Base-by-base conservation (phyloP, 495 filamentous ascomycete genomes). In the Penicillium subrubescens region DNA sequence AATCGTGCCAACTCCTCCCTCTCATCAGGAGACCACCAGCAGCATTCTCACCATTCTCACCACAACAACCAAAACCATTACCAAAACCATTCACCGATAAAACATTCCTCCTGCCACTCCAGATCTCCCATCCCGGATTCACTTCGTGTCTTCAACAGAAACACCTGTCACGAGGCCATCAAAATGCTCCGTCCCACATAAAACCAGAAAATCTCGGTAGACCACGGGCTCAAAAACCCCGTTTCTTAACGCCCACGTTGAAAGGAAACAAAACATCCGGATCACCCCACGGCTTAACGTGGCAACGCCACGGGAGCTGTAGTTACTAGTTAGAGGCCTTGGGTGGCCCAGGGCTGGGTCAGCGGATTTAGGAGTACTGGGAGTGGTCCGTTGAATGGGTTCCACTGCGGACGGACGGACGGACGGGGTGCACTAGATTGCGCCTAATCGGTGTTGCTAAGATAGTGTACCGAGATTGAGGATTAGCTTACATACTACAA, bases 241-340 rank as follows among this genome's bases (percentile, higher is more conserved):
- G 2, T 8, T 17, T 57, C 23, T 0, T 34, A 15, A 25, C 31
- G 61, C 31, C 19, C 19, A 27, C 25, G 21, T 12, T 15, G 2
- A 48, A 33, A 29, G 50, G 69, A 68, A 73, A 39, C 37, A 46
- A 21, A 65, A n/a, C 55, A 67, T 66, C 71, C 71, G 67, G 60
- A 61, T 73, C 67, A 73, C 69, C 64, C 69, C 69, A 73, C 67
- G 60, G 17, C 65, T 43, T 5, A 35, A 65, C 57, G 21, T 17
- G 61, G 61, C 57, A 68, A 58, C 25, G 33, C 54, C 29, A 33
- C 34, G 25, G 44, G 33, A 17, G 25, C 1, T 1, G 25, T 27
- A 27, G 25, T 27, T 27, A 2, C 25, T 19, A 35, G 46, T 15
- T 33, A 5, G 5, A 21, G 41, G 8, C n/a, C n/a, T 44, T n/a